These are phyloP conservation scores for Chlamydomonas asymmetrica DNA, from an alignment of 139 green algal species.

Conservation along the genomic window DNA sequence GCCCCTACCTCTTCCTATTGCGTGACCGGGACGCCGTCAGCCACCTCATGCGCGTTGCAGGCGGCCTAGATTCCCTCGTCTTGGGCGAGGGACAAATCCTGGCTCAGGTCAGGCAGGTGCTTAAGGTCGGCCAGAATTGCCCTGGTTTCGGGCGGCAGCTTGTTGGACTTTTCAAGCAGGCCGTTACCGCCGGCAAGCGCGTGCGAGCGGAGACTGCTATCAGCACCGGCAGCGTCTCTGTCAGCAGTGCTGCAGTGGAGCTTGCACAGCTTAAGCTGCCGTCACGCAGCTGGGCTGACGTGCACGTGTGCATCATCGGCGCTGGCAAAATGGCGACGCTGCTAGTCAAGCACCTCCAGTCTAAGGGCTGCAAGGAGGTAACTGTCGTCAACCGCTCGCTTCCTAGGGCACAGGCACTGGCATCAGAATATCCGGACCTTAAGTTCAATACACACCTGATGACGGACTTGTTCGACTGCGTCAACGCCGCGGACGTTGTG, in stretches of 20 bases:
- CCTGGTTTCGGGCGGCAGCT: conserved; percentile 92
- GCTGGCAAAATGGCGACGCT: conserved; percentile 93
- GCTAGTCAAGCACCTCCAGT: conserved; percentile 92
- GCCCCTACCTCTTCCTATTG: conserved; percentile 90
- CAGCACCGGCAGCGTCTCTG: conserved; percentile 82
- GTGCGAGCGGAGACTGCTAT: conserved; percentile 92
- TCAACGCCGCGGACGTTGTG: conserved; percentile 76
- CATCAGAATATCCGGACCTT: conserved; percentile 90
- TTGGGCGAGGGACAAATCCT: conserved; percentile 98
- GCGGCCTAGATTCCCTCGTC: conserved; percentile 92
- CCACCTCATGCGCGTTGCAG: conserved; percentile 89
- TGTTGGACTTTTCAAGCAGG: conserved; percentile 95
- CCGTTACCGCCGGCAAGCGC: conserved; percentile 90
- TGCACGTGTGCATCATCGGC: conserved; percentile 87
- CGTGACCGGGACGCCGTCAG: conserved; percentile 85
- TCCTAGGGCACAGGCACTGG: conserved; percentile 78
- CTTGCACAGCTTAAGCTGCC: conserved; percentile 93
- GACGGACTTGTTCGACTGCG: conserved; percentile 77
- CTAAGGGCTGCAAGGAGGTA: conserved; percentile 86
- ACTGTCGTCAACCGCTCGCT: conserved; percentile 85
- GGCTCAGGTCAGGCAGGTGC: conserved; percentile 89
- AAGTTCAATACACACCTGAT: conserved; percentile 87
- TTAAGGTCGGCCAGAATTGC: conserved; percentile 84
- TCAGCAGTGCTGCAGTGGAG: conserved; percentile 89
- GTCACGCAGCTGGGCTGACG: conserved; percentile 65